These are phyloP conservation scores for Hyaloperonospora arabidopsidis DNA, from an alignment of 352 stramenopile genomes.

Conservation along the genomic window DNA sequence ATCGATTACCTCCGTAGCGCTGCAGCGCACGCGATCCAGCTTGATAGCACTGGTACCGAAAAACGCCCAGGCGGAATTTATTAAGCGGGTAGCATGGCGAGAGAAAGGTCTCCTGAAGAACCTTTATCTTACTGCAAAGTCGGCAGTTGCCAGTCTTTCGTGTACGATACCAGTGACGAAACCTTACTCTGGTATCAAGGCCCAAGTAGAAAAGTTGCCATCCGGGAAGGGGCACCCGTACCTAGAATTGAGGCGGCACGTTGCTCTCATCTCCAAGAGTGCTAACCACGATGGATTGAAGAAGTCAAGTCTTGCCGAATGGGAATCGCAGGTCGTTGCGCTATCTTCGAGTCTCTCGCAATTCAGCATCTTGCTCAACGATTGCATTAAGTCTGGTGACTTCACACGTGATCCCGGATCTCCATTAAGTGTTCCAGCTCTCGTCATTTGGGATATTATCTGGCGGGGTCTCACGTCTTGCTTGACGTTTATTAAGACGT, in stretches of 20 bases:
- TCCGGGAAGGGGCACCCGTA: constrained; percentile 2
- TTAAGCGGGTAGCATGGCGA: constrained; percentile 34
- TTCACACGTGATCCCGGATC: constrained; percentile 4
- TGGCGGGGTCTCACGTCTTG: constrained; percentile 26
- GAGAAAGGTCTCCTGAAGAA: constrained; percentile 45
- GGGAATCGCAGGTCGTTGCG: constrained; percentile 9
- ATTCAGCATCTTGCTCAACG: constrained; percentile 9
- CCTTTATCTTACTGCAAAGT: constrained; percentile 5
- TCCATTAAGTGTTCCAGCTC: constrained; percentile 4
- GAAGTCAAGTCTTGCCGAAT: constrained; percentile 10
- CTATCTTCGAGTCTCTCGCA: constrained; percentile 12
- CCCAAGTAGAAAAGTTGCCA: background rate
- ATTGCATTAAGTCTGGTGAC: constrained; percentile 8
- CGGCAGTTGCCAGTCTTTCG: background rate
- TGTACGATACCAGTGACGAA: background rate
- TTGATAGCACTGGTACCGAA: constrained; percentile 35
- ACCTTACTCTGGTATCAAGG: background rate
- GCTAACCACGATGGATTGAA: background rate
- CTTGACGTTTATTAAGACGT: constrained; percentile 16
- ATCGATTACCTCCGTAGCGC: constrained; percentile 28
- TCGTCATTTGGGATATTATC: constrained; percentile 32
- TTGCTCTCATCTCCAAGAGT: constrained; percentile 14
- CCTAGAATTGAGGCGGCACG: constrained; percentile 16
- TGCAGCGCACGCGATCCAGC: constrained; percentile 25
- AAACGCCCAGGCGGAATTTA: constrained; percentile 41